These are phyloP conservation scores for Cardamine resedifolia DNA, from an alignment of 345 rosid species.

Conservation along the genomic window DNA sequence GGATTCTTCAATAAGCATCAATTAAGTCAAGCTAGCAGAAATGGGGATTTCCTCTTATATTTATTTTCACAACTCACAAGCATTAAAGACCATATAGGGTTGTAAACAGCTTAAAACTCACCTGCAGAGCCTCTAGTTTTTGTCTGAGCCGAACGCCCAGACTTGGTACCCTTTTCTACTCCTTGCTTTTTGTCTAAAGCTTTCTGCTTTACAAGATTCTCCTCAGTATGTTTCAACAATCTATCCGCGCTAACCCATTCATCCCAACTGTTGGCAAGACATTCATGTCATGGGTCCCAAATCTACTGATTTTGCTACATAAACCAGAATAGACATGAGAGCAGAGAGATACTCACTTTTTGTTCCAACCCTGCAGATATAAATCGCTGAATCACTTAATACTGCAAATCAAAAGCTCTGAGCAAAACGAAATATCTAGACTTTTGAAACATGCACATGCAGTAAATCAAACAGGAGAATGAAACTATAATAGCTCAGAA, in stretches of 20 bases:
- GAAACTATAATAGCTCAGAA: conserved; percentile 3
- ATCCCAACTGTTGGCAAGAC: conserved; percentile 82
- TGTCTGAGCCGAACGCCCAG: conserved; percentile 59
- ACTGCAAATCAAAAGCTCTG: conserved; percentile 22
- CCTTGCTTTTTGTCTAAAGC: conserved; percentile 60
- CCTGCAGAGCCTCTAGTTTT: conserved; percentile 66
- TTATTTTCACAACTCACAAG: neutral
- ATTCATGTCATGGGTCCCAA: conserved; percentile 43
- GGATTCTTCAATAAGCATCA: neutral
- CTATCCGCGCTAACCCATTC: conserved; percentile 88
- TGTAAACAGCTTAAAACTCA: conserved; percentile 33
- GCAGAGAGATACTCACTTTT: conserved; percentile 70
- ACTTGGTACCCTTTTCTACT: conserved; percentile 58
- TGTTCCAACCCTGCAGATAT: conserved; percentile 95
- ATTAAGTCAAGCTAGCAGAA: neutral
- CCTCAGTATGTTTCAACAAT: conserved; percentile 62
- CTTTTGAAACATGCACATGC: neutral
- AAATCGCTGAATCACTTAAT: conserved; percentile 33
- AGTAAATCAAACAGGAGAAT: conserved; percentile 15
- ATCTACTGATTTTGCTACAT: conserved; percentile 3
- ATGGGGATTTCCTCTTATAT: neutral
- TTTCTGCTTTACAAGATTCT: conserved; percentile 68
- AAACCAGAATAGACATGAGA: conserved; percentile 20
- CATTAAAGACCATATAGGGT: neutral
- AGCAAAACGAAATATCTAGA: conserved; percentile 1